Conservation (phyloP, 2,329 filamentous ascomycete species). For the Trichoderma cornu-damae region DNA sequence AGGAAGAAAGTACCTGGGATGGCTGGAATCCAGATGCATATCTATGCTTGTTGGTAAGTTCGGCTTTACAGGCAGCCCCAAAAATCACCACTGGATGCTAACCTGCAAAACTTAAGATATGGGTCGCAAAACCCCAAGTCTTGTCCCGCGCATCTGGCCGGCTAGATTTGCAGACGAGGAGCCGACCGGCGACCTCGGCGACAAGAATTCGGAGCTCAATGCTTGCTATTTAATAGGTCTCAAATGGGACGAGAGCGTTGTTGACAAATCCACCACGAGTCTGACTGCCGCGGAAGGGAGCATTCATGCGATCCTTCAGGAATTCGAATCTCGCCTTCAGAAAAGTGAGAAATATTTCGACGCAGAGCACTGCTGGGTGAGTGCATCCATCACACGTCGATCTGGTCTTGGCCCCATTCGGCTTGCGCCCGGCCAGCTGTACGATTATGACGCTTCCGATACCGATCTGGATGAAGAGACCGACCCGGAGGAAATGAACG, state of each 20-base stretch:
- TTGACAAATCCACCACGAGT: slow-evolving; percentile 34
- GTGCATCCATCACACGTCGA: slow-evolving; percentile 35
- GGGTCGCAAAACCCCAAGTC: slow-evolving; percentile 44
- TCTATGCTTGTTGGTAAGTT: slow-evolving; percentile 54
- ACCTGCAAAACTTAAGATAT: slow-evolving; percentile 46
- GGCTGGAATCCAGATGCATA: slow-evolving; percentile 58
- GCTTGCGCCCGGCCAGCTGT: slow-evolving; percentile 47
- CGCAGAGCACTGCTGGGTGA: slow-evolving; percentile 45
- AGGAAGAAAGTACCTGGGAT: slow-evolving; percentile 53
- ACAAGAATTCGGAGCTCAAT: slow-evolving; percentile 44
- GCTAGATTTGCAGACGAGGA: slow-evolving; percentile 47
- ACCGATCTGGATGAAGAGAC: slow-evolving; percentile 41
- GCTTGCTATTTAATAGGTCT: slow-evolving; percentile 60
- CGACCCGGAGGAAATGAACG: slow-evolving; percentile 31
- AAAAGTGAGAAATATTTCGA: slow-evolving; percentile 47
- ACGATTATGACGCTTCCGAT: slow-evolving; percentile 35
- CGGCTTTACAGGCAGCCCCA: background rate
- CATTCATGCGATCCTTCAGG: slow-evolving; percentile 40
- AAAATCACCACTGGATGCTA: background rate
- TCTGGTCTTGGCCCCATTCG: slow-evolving; percentile 39
- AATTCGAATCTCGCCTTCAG: slow-evolving; percentile 46
- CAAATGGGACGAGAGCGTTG: slow-evolving; percentile 29
- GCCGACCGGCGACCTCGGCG: slow-evolving; percentile 23
- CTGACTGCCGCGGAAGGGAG: slow-evolving; percentile 38
- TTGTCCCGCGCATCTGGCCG: slow-evolving; percentile 59